Percentiles rank a stretch among this genome's conserved stretches.
phyloP scores from a whole-genome alignment of 441 rosid genomes.

The Bocquillonia castaneifolia region DNA sequence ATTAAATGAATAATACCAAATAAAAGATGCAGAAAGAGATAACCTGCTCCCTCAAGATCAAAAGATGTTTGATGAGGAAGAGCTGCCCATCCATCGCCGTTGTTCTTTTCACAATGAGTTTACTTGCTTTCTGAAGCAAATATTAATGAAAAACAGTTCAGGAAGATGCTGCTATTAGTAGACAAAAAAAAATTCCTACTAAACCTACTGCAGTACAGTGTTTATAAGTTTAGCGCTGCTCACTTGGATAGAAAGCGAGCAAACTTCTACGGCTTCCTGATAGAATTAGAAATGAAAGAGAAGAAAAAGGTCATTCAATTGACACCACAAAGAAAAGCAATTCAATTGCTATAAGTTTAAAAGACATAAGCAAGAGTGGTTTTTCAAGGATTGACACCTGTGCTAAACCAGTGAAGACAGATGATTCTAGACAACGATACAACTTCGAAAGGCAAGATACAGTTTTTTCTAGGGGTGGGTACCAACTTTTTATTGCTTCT shows the following conservation, averaged over 20 bases:
- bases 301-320: constrained; percentile 12
- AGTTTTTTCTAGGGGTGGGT: constrained; percentile 91
- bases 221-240: constrained; percentile 33
- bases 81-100: constrained; percentile 88
- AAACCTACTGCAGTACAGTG: neutral
- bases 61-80: constrained; percentile 87
- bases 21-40: constrained; percentile 20
- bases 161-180: neutral
- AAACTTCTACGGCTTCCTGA: constrained; percentile 98
- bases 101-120: constrained; percentile 68
- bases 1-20: constrained; percentile 22
- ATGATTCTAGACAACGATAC: constrained; percentile 79
- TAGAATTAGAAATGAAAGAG: constrained; percentile 25
- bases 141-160: neutral
- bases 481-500: constrained; percentile 77
- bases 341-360: neutral
- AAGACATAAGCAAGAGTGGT: constrained; percentile 15
- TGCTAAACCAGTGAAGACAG: constrained; percentile 92
- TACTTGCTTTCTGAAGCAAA: constrained; percentile 78
- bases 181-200: neutral
- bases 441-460: constrained; percentile 85
- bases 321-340: constrained; percentile 15
- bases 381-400: constrained; percentile 49
- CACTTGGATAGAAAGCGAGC: constrained; percentile 84
- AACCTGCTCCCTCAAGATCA: constrained; percentile 93